Evolutionary conservation across 371 early-diverging fungal species (phyloP).

Genomic region (Blakeslea trispora): DNA sequence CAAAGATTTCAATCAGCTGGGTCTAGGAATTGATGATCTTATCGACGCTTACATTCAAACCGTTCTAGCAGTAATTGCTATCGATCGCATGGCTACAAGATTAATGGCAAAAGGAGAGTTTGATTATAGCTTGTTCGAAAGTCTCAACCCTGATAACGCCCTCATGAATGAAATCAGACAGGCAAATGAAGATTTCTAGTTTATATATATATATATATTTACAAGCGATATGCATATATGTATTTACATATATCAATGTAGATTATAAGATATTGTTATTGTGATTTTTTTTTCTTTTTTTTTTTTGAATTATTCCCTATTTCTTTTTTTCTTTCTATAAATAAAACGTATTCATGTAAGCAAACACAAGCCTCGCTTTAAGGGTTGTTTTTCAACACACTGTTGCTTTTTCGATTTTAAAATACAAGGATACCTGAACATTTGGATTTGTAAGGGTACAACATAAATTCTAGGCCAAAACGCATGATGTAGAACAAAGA

Average conservation of each 20-base stretch:
- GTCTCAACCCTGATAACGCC: slow-evolving; percentile 85
- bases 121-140: slow-evolving; percentile 81
- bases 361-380: no score
- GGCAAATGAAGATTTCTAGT: slow-evolving; percentile 48
- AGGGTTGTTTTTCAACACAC: no score
- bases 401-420: no score
- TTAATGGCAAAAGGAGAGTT: slow-evolving; percentile 72
- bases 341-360: no score
- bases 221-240: neutral
- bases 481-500: no score
- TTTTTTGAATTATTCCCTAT: no score
- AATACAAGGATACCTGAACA: no score
- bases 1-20: slow-evolving; percentile 91
- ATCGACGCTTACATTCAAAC: slow-evolving; percentile 96
- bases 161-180: slow-evolving; percentile 73
- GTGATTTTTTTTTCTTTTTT: no score
- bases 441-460: no score
- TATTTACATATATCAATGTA: neutral
- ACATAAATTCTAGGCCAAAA: no score
- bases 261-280: neutral
- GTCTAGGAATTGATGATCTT: slow-evolving; percentile 88
- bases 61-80: slow-evolving; percentile 84
- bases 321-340: no score
- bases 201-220: neutral
- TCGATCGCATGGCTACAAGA: slow-evolving; percentile 83